Evolutionary conservation across 2,329 filamentous ascomycete species (phyloP), one percentile per base, ranked within the genome.

Genomic region (Fusarium concolor): DNA sequence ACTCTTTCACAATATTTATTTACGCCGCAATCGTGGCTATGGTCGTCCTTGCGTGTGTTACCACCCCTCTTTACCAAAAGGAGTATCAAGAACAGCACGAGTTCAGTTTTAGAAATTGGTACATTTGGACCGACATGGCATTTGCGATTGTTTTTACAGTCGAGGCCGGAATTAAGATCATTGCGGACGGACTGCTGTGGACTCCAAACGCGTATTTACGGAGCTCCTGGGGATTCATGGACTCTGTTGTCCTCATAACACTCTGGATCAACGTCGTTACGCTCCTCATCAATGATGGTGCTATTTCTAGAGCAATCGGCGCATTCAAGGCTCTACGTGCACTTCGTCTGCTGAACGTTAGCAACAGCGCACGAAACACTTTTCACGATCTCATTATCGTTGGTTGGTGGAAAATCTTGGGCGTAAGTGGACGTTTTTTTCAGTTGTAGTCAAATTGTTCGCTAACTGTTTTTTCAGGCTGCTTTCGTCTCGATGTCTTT

Each of bases 241-340:
- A 99, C 76, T 93, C 91, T 1, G 80, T 98, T 43, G 96, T 99
- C 69, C 84, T 99, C 52, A 83, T 97, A 56, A 98, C 96, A 0
- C 86, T 99, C 10, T 98, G 96, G 95, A 91, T 97, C 76, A 98
- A 97, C 74, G 93, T 99, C 49, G 83, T 90, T 45, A 96, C 94
- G 1, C 89, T 95, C 2, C 84, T 99, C 54, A 87, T 87, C 74
- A 90, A 94, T 56, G 92, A 97, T 69, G 93, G 93, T 41, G 90
- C 90, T 56, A 90, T 97, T 55, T 97, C 95, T 7, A 86, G 96
- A 77, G 93, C 94, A 18, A 92, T 98, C 37, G 96, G 96, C 24
- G 96, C 96, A 17, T 98, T 99, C 84, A 99, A 99, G 82, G 96
- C 96, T 10, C 85, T 99, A 45, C 90, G 96, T 81, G 96, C 96